Conservation (phyloP, 2,329 filamentous ascomycete genomes). For the Leptographium galeiforme region DNA sequence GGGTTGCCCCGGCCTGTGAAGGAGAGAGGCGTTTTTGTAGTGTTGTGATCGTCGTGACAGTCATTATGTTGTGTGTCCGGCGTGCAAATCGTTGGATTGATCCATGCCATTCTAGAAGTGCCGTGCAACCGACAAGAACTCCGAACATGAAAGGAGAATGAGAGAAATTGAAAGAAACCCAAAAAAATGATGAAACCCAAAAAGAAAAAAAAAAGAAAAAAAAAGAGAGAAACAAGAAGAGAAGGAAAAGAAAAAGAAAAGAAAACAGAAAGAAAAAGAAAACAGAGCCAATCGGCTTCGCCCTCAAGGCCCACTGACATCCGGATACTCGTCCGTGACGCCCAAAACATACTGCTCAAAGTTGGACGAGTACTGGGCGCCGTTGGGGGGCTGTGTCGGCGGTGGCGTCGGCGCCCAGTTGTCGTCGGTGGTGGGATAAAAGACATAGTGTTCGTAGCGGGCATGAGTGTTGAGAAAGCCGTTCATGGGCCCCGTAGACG, state of each 20-base stretch:
- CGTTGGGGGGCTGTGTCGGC: constrained; percentile 9
- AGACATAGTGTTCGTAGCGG: constrained; percentile 25
- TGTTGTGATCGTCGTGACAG: not conserved
- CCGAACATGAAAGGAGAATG: not conserved
- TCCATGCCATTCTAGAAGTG: constrained; percentile 1
- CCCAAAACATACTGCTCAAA: constrained; percentile 4
- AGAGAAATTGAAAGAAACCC: not conserved
- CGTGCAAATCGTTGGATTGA: constrained; percentile 1
- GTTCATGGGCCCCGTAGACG: not conserved
- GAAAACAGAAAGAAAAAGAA: not conserved
- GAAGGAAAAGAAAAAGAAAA: not conserved
- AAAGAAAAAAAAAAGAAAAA: not conserved
- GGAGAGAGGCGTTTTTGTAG: not conserved
- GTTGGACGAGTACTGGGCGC: constrained; percentile 18
- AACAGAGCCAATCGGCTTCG: not conserved
- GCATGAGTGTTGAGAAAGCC: not conserved
- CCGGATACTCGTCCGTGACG: constrained; percentile 22
- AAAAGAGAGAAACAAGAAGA: not conserved
- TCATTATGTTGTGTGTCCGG: not conserved
- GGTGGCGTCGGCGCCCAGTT: constrained; percentile 19
- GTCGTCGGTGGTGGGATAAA: constrained; percentile 27
- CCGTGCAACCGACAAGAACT: constrained; percentile 1
- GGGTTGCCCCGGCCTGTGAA: constrained; percentile 1
- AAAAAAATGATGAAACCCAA: no score
- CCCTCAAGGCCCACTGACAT: not conserved